Percentiles rank a stretch among this genome's conserved stretches.
Evolutionary conservation across 306 rosid species (phyloP).

Genomic region (Ormosia semicastrata): DNA sequence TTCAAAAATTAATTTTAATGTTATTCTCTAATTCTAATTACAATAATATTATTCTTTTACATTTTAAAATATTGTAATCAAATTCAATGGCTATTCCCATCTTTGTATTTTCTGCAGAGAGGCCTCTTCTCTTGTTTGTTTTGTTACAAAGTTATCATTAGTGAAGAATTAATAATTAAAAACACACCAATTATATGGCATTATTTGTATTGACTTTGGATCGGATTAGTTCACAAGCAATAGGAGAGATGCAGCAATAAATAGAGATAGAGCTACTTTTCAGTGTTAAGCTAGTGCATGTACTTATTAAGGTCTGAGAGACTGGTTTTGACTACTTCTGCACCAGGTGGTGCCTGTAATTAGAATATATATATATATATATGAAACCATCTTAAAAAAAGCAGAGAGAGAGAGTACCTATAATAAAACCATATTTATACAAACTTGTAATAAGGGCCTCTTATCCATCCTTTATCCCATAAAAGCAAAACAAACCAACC

Average conservation of each 20-base stretch:
- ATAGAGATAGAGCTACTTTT: background rate
- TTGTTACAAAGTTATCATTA: background rate
- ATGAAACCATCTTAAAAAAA: background rate
- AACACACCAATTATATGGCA: no score
- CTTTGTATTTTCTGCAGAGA: background rate
- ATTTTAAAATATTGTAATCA: background rate
- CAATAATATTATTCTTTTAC: background rate
- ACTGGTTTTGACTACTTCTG: background rate
- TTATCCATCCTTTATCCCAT: constrained; percentile 13
- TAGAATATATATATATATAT: background rate
- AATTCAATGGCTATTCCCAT: background rate
- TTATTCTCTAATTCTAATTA: background rate
- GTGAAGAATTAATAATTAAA: background rate
- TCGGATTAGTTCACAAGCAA: background rate
- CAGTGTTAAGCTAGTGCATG: background rate
- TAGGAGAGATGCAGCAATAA: background rate
- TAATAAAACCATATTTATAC: background rate
- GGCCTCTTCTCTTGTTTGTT: background rate
- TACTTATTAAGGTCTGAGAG: background rate
- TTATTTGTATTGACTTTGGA: no score
- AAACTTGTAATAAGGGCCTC: constrained; percentile 14
- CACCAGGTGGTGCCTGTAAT: no score
- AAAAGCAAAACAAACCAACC: constrained; percentile 34
- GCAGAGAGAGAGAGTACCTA: background rate
- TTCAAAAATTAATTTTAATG: background rate